Evolutionary conservation across 768 basidiomycete species (phyloP), one percentile per base, ranked within the genome.

Genomic region (Strobilomyces echinocephalus): DNA sequence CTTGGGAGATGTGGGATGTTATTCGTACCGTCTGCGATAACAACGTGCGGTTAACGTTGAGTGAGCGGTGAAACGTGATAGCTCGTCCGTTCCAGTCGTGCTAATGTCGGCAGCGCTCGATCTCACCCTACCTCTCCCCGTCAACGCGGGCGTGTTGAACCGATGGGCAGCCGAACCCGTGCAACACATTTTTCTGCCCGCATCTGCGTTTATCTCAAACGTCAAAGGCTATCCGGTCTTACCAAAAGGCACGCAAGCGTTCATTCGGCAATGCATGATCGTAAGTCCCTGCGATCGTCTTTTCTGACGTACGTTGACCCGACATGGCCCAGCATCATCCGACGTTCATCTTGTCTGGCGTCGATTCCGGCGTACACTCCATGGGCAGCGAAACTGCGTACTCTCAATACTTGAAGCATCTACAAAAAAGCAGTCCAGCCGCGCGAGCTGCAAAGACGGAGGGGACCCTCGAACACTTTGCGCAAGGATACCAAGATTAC

Each of bases 1-100:
- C 89, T 0, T 99, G 97, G 95, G 97, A 98, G 68, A 95, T 95
- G 83, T 99, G 97, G 97, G 97, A 98, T 68, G 79, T 87, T 44
- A 91, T 99, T 53, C 79, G 95, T 55, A 85, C 87, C 4, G 79
- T 95, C 33, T 99, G 97, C 69, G 86, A 86, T 53, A 95, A 94
- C 69, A 83, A 82, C 64, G 74, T 79, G 30, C 80, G 89, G 26
- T 64, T 93, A 55, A 85, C 85, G 2, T 65, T 91, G 52, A 85
- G 90, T 92, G 68, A 85, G 90, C 88, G 62, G 59, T 78, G 71
- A 44, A 36, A 48, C 50, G 42, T 50, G 41, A 56, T 42, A 12
- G 15, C 28, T 34, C 20, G 39, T 42, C 53, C 35, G 46, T 40
- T 33, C 7, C 18, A n/a, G 38, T 56, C 9, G 41, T 54, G 48